phyloP scores from a whole-genome alignment of 371 early-diverging fungal genomes.

The Rhizomucor miehei region DNA sequence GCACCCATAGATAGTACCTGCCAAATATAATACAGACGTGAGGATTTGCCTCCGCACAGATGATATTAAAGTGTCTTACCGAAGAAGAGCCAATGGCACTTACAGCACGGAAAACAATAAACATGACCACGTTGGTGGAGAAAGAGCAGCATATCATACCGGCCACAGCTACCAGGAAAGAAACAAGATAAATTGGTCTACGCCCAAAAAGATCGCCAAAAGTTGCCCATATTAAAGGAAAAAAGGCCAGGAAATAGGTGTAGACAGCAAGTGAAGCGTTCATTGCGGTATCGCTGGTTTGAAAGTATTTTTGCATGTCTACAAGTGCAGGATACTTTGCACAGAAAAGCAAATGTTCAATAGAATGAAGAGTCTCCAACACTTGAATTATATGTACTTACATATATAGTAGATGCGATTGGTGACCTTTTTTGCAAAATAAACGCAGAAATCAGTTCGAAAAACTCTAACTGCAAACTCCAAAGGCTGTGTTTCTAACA shows the following conservation, averaged over 20 bases:
- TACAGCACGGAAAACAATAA: conserved; percentile 27
- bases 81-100: conserved; percentile 19
- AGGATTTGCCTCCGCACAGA: neutral
- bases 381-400: too few relatives aligned
- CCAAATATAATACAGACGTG: neutral
- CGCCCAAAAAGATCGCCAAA: conserved; percentile 22
- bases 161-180: conserved; percentile 20
- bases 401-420: conserved; percentile 28
- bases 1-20: conserved; percentile 48
- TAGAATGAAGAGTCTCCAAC: neutral
- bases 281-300: conserved; percentile 21
- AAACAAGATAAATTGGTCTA: conserved; percentile 19
- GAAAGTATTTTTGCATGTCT: conserved; percentile 16
- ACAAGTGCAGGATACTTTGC: conserved; percentile 22
- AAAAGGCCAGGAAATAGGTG: conserved; percentile 21
- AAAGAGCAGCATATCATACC: conserved; percentile 21
- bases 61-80: neutral
- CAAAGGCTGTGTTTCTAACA: too few relatives aligned
- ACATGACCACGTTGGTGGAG: conserved; percentile 23
- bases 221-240: conserved; percentile 30
- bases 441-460: neutral
- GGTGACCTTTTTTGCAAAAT: conserved; percentile 11
- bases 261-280: conserved; percentile 26
- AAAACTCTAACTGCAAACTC: too few relatives aligned
- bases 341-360: neutral